phyloP scores from a whole-genome alignment of 2,329 filamentous ascomycete genomes.

The Sarocladium strictum region DNA sequence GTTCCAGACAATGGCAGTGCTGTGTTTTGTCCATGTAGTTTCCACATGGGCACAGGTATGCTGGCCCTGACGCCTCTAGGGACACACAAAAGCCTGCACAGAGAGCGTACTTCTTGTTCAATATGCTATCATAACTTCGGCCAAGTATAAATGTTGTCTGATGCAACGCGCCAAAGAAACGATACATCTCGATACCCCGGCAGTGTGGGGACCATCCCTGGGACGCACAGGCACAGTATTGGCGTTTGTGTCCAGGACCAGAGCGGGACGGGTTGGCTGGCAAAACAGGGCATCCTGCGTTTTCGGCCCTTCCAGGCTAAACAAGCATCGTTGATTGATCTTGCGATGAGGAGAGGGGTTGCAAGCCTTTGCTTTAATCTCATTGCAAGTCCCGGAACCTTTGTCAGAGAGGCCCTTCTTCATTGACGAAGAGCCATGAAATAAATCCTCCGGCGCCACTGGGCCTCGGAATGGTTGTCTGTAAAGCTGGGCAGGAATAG shows the following conservation, averaged over 20 bases:
- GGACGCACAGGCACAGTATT: constrained; percentile 1
- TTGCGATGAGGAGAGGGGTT: not conserved
- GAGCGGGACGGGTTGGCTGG: constrained; percentile 9
- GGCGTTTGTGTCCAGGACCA: not conserved
- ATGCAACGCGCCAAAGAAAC: not conserved
- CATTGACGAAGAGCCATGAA: not conserved
- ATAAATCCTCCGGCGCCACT: too few species aligned
- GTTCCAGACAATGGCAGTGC: not conserved
- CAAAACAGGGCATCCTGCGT: constrained; percentile 1
- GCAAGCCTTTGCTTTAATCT: not conserved
- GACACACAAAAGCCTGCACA: not conserved
- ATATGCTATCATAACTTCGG: not conserved
- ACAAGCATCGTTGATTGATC: constrained; percentile 2
- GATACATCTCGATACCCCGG: not conserved
- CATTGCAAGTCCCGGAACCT: constrained; percentile 2
- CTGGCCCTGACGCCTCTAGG: not conserved
- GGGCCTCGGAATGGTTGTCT: too few species aligned
- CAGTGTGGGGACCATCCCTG: not conserved
- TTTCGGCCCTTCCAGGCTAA: constrained; percentile 12
- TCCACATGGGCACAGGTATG: too few species aligned
- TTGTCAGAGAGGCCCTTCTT: not conserved
- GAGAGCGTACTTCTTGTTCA: not conserved
- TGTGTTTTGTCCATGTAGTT: too few species aligned
- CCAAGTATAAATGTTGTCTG: not conserved
- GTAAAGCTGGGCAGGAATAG: too few species aligned